These are phyloP conservation scores for Cinnamomum micranthum DNA, from an alignment of 164 flowering plant species.

Conservation along the genomic window DNA sequence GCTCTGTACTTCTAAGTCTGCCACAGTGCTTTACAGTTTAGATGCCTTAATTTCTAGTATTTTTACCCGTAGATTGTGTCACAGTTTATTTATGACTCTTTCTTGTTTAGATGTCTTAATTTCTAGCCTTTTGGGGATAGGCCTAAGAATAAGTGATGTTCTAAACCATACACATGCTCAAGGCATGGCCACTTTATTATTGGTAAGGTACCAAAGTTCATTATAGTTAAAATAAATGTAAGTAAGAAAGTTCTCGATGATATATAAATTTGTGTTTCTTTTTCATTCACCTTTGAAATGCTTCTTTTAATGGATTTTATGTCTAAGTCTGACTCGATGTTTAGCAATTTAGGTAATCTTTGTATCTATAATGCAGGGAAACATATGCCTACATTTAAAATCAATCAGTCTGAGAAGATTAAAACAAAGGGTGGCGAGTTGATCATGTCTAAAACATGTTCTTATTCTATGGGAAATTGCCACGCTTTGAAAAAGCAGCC, in stretches of 20 bases:
- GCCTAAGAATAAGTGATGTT: neutral
- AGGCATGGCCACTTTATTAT: too few species aligned
- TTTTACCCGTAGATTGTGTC: neutral
- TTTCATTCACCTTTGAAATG: neutral
- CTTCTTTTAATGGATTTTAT: neutral
- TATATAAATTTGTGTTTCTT: too few species aligned
- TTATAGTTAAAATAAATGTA: too few species aligned
- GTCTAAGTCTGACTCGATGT: neutral
- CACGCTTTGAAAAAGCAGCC: neutral
- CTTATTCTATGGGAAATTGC: neutral
- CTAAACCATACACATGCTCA: neutral
- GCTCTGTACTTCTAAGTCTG: neutral
- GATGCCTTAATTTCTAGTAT: too few species aligned
- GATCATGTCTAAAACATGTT: neutral
- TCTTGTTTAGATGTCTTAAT: neutral
- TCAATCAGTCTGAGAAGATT: neutral
- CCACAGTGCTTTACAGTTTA: neutral
- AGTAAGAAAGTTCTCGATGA: neutral
- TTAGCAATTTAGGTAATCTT: neutral
- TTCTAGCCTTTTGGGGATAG: neutral
- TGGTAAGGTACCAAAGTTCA: too few species aligned
- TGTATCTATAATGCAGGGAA: neutral
- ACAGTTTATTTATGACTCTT: neutral
- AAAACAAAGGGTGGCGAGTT: constrained; percentile 1
- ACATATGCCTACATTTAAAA: neutral